Evolutionary conservation across 305 asterid species (phyloP).

Genomic region (Withania somnifera): DNA sequence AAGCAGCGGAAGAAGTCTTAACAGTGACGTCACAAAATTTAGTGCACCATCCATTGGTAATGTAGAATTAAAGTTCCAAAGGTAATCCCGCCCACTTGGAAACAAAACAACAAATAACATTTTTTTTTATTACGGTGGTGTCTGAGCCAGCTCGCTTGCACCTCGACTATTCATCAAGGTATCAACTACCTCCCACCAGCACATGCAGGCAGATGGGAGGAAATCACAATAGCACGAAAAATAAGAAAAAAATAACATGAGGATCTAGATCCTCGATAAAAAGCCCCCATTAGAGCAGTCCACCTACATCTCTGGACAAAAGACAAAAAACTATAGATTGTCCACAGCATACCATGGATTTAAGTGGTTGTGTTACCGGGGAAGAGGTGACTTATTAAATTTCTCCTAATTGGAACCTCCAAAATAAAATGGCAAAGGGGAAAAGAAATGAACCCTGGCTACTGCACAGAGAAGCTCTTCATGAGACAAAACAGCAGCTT

Average conservation of each 20-base stretch:
- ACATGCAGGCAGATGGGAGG: background rate
- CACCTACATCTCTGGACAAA: background rate
- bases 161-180: background rate
- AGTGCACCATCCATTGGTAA: background rate
- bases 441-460: constrained; percentile 47
- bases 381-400: background rate
- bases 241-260: background rate
- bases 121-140: background rate
- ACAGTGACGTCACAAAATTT: background rate
- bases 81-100: background rate
- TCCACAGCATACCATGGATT: background rate
- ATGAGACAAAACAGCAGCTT: constrained; percentile 86
- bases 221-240: background rate
- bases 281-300: background rate
- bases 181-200: background rate
- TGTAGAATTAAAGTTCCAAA: background rate
- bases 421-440: background rate
- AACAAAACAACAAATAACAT: background rate
- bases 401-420: background rate
- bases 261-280: background rate
- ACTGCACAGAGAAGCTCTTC: constrained; percentile 88
- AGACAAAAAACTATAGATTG: background rate
- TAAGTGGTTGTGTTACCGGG: background rate
- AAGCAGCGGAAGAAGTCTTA: background rate
- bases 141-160: background rate